Percentiles rank a stretch among this genome's conserved stretches.
These are phyloP conservation scores for Flagelloscypha sp. DNA, from an alignment of 768 basidiomycete genomes.

Conservation along the genomic window DNA sequence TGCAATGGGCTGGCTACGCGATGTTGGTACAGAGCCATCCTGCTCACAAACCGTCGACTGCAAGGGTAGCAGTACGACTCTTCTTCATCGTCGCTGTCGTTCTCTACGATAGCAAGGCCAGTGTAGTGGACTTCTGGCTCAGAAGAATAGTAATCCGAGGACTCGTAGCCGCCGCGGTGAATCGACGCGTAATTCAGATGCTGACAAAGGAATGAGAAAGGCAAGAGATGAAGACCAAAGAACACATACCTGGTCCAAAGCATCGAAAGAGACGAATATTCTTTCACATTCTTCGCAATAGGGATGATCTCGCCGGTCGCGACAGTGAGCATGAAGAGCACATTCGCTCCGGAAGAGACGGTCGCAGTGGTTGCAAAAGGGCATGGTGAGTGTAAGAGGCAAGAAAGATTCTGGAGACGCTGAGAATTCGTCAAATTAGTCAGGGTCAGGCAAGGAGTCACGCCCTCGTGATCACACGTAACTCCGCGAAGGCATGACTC, in stretches of 20 bases:
- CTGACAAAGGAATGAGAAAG: background rate
- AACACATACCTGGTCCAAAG: slow-evolving; percentile 10
- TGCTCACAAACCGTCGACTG: slow-evolving; percentile 15
- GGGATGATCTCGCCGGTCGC: slow-evolving; percentile 13
- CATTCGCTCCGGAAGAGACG: slow-evolving; percentile 5
- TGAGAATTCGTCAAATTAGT: slow-evolving; percentile 1
- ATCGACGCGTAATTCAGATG: slow-evolving; percentile 1
- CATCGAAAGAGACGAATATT: slow-evolving; percentile 10
- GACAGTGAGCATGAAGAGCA: slow-evolving; percentile 15
- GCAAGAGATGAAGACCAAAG: background rate
- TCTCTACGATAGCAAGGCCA: too few species aligned
- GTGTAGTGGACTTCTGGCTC: slow-evolving; percentile 1
- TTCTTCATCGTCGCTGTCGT: slow-evolving; percentile 8
- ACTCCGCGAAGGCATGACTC: too few species aligned
- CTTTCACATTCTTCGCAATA: slow-evolving; percentile 14
- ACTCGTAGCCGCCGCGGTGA: slow-evolving; percentile 1
- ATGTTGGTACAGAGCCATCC: slow-evolving; percentile 14
- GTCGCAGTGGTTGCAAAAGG: slow-evolving; percentile 8
- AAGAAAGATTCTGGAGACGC: too few species aligned
- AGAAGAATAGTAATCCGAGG: slow-evolving; percentile 3
- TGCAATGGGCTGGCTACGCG: slow-evolving; percentile 15
- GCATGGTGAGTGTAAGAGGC: slow-evolving; percentile 8
- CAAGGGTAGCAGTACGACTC: slow-evolving; percentile 16
- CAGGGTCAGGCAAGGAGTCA: background rate
- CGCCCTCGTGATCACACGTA: too few species aligned